phyloP scores from a whole-genome alignment of 2,329 filamentous ascomycete species.

The Colletotrichum endophyticum region DNA sequence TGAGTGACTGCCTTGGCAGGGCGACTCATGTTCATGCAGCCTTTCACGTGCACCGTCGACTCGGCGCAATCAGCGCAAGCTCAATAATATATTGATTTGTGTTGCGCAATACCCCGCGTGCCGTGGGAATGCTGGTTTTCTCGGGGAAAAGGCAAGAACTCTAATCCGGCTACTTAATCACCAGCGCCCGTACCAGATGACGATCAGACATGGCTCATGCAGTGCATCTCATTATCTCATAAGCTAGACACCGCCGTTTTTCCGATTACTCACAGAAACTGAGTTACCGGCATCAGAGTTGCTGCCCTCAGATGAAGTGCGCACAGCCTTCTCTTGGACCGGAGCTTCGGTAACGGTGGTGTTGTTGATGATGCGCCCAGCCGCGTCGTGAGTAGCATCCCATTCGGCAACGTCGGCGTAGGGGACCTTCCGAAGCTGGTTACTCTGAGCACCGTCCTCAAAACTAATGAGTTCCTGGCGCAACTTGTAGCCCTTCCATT shows the following conservation, averaged over 20 bases:
- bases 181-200: background rate
- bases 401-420: conserved; percentile 54
- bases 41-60: background rate
- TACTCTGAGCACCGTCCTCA: conserved; percentile 45
- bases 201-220: background rate
- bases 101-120: background rate
- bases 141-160: background rate
- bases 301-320: background rate
- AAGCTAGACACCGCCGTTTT: background rate
- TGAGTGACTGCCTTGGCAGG: background rate
- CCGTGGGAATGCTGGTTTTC: background rate
- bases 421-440: conserved; percentile 58
- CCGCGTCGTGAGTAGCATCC: conserved; percentile 63
- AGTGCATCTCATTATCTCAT: background rate
- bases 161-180: background rate
- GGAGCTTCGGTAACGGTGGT: background rate
- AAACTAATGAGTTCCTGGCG: conserved; percentile 51
- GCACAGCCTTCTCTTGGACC: background rate
- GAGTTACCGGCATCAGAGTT: background rate
- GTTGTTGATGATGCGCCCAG: conserved; percentile 25
- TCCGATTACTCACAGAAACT: background rate
- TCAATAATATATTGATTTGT: background rate
- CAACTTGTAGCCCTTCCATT: conserved; percentile 54
- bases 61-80: background rate
- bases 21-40: background rate